Evolutionary conservation across 2,329 filamentous ascomycete species (phyloP), one percentile per base, ranked within the genome.

Genomic region (Colletotrichum eremochloae): DNA sequence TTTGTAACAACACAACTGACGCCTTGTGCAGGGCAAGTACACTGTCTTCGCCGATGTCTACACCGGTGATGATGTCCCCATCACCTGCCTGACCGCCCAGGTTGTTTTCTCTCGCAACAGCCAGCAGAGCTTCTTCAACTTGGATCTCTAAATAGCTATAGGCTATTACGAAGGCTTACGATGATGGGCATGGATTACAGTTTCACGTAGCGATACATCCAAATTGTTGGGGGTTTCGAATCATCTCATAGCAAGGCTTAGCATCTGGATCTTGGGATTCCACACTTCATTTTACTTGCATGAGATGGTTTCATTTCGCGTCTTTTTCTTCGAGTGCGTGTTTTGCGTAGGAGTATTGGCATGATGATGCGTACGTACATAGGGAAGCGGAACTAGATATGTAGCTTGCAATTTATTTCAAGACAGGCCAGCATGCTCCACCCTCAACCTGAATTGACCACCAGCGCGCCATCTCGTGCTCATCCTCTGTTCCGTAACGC

Each of bases 21-120:
- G 11, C 29, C 52, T 3, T 63, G 50, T 58, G 53, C 75, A 96
- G 94, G 96, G 95, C 80, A 95, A 91, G 79, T 99, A 98, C 88
- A 93, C 89, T 24, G 96, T 99, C 46, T 84, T 92, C 50, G 96
- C 96, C 53, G 94, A 98, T 80, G 96, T 97, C 61, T 92, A 90
- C 83, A 94, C 90, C 76, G 87, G 86, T 73, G 91, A 97, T 63
- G 86, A 89, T 69, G 86, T 91, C 75, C 91, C 90, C 79, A 93
- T 99, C 75, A 97, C 95, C 72, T 99, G 96, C 84, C 87, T 99
- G 79, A 92, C 92, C 68, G 95, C 95, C 31, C 88, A 86, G 8
- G 90, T 96, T 71, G 80, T 83, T 56, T 96, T 96, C 80, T 77
- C 78, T 48, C 75, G 80, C 66, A 84, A 82, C 67, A 81, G 82